These are phyloP conservation scores for Mucor sp. DNA, from an alignment of 371 early-diverging fungal species.

Conservation along the genomic window DNA sequence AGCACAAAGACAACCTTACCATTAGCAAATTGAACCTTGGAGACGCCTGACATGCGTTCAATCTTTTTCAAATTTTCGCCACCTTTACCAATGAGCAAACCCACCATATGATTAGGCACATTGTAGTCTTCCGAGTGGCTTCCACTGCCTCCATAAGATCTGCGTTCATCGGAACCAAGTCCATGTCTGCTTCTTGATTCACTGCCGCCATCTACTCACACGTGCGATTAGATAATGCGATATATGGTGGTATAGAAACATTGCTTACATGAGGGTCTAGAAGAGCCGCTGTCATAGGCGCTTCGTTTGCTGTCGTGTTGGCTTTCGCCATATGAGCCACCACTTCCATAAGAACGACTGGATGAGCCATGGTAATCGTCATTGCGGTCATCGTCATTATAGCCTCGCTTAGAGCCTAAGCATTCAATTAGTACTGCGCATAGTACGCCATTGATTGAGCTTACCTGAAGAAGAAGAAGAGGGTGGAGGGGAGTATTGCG, in stretches of 20 bases:
- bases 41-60: constrained; percentile 67
- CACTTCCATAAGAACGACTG: constrained; percentile 22
- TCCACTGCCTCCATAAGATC: constrained; percentile 4
- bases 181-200: constrained; percentile 54
- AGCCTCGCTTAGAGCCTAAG: constrained; percentile 41
- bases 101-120: constrained; percentile 75
- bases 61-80: constrained; percentile 84
- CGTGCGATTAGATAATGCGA: background rate
- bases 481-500: background rate
- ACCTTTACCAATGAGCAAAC: constrained; percentile 83
- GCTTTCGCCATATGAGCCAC: constrained; percentile 7
- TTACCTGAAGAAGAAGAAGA: constrained; percentile 10
- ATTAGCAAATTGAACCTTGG: constrained; percentile 70
- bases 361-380: constrained; percentile 18
- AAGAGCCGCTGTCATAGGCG: constrained; percentile 41
- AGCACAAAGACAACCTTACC: constrained; percentile 30
- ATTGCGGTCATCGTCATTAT: constrained; percentile 28
- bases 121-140: constrained; percentile 44
- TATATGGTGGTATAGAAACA: background rate
- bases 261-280: constrained; percentile 34
- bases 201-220: constrained; percentile 12
- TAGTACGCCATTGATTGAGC: background rate
- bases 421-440: background rate
- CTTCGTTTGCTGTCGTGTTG: constrained; percentile 47
- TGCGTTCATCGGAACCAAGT: constrained; percentile 55